A percentile compares a stretch with the other conserved stretches of the same genome.
Conservation (phyloP, 768 basidiomycete species). For the Aureoboletus auriporus region DNA sequence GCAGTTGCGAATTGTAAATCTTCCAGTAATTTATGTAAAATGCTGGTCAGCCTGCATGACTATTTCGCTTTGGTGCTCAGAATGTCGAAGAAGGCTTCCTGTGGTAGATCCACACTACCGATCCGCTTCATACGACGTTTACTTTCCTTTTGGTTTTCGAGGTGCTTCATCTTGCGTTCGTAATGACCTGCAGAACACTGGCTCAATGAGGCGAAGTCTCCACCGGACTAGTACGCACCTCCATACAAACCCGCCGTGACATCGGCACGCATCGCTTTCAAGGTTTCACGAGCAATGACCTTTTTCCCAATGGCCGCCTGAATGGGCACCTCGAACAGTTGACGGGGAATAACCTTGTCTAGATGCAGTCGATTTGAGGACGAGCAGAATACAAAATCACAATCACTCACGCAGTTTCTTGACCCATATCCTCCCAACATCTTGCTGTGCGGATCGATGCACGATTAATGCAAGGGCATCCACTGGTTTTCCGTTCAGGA, state of each 20-base stretch:
- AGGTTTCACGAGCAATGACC: constrained; percentile 84
- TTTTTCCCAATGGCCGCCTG: constrained; percentile 88
- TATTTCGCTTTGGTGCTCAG: constrained; percentile 54
- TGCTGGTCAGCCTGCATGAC: neutral
- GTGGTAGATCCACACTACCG: constrained; percentile 85
- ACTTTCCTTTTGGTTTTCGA: constrained; percentile 89
- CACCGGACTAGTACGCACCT: constrained; percentile 39
- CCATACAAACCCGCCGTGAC: constrained; percentile 95
- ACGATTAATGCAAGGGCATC: constrained; percentile 93
- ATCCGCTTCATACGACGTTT: constrained; percentile 87
- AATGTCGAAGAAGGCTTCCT: constrained; percentile 94
- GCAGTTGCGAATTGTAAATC: neutral
- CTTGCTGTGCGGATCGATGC: constrained; percentile 73
- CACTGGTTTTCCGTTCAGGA: constrained; percentile 84
- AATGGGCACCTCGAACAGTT: constrained; percentile 92
- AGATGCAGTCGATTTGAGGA: neutral
- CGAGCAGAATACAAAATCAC: neutral
- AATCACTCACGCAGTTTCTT: constrained; percentile 80
- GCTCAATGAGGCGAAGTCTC: neutral
- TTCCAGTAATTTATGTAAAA: neutral
- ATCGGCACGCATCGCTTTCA: constrained; percentile 83
- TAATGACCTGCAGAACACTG: constrained; percentile 60
- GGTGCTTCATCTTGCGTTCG: constrained; percentile 87
- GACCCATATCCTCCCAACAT: constrained; percentile 79
- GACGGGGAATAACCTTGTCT: constrained; percentile 92